Evolutionary conservation across 768 basidiomycete species (phyloP).

Genomic region (Zangia roseola): DNA sequence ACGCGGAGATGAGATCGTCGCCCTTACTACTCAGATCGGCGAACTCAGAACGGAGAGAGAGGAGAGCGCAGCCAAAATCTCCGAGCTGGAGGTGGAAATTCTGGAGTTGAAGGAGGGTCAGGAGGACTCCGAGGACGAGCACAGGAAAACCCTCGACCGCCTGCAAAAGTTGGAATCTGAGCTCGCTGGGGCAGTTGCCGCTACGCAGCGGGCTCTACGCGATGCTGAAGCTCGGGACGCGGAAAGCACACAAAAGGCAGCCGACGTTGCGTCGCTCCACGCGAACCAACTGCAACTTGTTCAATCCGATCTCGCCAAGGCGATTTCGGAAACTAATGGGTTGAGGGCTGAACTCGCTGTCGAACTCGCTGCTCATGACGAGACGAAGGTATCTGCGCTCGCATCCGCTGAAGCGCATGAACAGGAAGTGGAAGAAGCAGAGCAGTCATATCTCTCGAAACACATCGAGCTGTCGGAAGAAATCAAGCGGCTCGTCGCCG

Average conservation of each 20-base stretch:
- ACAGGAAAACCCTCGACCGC: conserved; percentile 41
- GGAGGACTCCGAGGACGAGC: conserved; percentile 63
- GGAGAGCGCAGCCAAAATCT: conserved; percentile 67
- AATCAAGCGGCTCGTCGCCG: conserved; percentile 51
- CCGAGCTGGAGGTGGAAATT: conserved; percentile 80
- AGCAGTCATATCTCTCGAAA: conserved; percentile 47
- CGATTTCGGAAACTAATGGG: conserved; percentile 43
- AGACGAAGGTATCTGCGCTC: conserved; percentile 43
- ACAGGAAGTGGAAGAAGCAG: conserved; percentile 50
- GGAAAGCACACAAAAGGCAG: conserved; percentile 40
- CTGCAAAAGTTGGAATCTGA: conserved; percentile 56
- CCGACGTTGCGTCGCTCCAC: conserved; percentile 43
- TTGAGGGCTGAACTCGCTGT: conserved; percentile 48
- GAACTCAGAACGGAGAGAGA: conserved; percentile 64
- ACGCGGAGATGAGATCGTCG: conserved; percentile 41
- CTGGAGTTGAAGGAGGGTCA: conserved; percentile 72
- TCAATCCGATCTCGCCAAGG: conserved; percentile 42
- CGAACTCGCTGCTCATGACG: conserved; percentile 47
- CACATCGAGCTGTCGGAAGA: conserved; percentile 55
- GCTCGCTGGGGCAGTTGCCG: conserved; percentile 45
- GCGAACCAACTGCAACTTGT: conserved; percentile 45
- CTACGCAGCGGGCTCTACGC: conserved; percentile 47
- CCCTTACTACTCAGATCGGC: conserved; percentile 48
- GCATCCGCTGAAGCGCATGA: conserved; percentile 48
- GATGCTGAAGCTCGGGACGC: conserved; percentile 48